Conservation (phyloP, 768 basidiomycete species). For the Punctularia strigosozonata region DNA sequence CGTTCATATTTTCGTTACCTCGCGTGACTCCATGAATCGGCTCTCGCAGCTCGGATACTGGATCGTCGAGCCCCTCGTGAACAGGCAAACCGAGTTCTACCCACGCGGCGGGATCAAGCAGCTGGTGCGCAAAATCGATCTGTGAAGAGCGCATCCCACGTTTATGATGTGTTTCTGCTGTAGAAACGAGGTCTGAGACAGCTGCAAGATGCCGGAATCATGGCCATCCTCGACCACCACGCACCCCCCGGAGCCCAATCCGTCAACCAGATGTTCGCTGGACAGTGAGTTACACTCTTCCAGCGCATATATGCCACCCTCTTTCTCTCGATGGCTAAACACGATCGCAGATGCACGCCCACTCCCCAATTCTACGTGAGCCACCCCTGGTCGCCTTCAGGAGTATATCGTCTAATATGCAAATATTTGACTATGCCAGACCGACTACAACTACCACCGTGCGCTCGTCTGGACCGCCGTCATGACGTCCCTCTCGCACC, state of each 20-base stretch:
- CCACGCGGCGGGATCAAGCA: conserved; percentile 58
- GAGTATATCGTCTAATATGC: conserved; percentile 2
- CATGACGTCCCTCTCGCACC: conserved; percentile 62
- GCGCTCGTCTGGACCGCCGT: conserved; percentile 76
- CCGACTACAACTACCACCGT: conserved; percentile 58
- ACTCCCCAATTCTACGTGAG: conserved; percentile 67
- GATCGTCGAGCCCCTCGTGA: conserved; percentile 65
- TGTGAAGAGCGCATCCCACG: background rate
- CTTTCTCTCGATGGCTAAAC: background rate
- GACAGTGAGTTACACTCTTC: conserved; percentile 30
- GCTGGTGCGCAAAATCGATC: conserved; percentile 31
- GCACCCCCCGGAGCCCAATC: conserved; percentile 61
- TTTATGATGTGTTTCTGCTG: background rate
- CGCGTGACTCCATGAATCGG: background rate
- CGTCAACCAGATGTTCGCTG: conserved; percentile 53
- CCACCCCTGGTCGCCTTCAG: background rate
- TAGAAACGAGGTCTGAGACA: conserved; percentile 54
- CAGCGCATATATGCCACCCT: background rate
- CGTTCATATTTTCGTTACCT: background rate
- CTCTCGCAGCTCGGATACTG: conserved; percentile 60
- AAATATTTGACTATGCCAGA: conserved; percentile 26
- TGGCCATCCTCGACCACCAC: conserved; percentile 59
- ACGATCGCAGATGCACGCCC: conserved; percentile 41
- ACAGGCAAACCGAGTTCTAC: conserved; percentile 48
- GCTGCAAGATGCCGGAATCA: conserved; percentile 51